phyloP scores from a whole-genome alignment of 1,284 basidiomycete species.

The Rhodotorula mucilaginosa region DNA sequence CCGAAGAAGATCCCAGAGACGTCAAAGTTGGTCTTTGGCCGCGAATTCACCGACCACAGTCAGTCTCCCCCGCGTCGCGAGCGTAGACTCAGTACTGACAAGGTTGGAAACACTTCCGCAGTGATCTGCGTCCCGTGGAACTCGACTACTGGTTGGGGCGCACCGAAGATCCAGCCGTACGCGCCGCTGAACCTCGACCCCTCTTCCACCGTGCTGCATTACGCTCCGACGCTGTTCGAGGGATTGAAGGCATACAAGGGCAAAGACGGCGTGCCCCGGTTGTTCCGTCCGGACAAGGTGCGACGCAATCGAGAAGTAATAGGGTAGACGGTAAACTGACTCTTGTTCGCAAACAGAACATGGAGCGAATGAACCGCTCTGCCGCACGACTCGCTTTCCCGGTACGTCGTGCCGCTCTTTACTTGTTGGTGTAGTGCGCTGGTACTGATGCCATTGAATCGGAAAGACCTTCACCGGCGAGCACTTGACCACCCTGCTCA shows the following conservation, averaged over 20 bases:
- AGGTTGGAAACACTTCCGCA: not conserved
- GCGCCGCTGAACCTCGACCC: slow-evolving; percentile 75
- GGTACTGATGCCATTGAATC: too few species aligned
- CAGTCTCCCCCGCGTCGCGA: not conserved
- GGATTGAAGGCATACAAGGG: slow-evolving; percentile 95
- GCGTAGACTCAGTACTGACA: not conserved
- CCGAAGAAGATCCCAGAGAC: slow-evolving; percentile 34
- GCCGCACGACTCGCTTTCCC: slow-evolving; percentile 66
- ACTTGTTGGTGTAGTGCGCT: not conserved
- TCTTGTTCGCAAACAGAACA: slow-evolving; percentile 60
- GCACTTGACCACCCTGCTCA: slow-evolving; percentile 77
- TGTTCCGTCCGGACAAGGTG: slow-evolving; percentile 89
- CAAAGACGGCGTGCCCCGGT: slow-evolving; percentile 69
- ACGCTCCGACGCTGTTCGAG: slow-evolving; percentile 85
- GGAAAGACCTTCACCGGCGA: slow-evolving; percentile 66
- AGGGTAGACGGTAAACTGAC: not conserved
- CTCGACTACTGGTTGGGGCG: slow-evolving; percentile 68
- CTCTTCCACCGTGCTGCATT: slow-evolving; percentile 80
- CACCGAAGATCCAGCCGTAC: slow-evolving; percentile 81
- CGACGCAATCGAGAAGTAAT: not conserved
- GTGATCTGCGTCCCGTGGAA: slow-evolving; percentile 84
- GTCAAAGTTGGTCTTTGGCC: slow-evolving; percentile 51
- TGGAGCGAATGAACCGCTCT: slow-evolving; percentile 70
- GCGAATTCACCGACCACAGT: slow-evolving; percentile 76
- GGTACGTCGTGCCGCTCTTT: slow-evolving; percentile 28